These are phyloP conservation scores for Onygenales sp. DNA, from an alignment of 2,329 filamentous ascomycete genomes.

Conservation along the genomic window DNA sequence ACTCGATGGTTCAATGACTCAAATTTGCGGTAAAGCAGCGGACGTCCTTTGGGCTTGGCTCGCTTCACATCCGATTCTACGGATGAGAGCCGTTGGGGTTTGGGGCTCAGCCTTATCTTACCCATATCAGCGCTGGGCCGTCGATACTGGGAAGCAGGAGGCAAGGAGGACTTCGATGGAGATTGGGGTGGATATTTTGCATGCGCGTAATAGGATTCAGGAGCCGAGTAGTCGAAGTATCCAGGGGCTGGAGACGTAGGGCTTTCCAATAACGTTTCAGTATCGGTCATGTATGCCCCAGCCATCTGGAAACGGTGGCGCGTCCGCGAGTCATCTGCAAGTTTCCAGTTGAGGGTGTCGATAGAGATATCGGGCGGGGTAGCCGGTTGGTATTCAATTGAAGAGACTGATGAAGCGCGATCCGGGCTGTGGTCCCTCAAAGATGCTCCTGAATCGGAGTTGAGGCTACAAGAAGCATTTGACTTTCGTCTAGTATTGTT, in stretches of 20 bases:
- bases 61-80: not conserved
- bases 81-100: not conserved
- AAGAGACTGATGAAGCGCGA: constrained; percentile 22
- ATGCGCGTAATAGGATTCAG: constrained; percentile 24
- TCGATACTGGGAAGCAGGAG: not conserved
- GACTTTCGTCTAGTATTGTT: constrained; percentile 11
- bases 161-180: constrained; percentile 34
- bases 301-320: constrained; percentile 9
- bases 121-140: not conserved
- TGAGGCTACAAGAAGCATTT: constrained; percentile 15
- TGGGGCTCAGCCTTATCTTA: not conserved
- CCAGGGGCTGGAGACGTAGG: constrained; percentile 16
- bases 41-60: constrained; percentile 18
- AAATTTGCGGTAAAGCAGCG: constrained; percentile 74
- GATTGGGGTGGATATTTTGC: constrained; percentile 21
- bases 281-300: constrained; percentile 12
- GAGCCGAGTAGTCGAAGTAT: constrained; percentile 22
- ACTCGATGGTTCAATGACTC: constrained; percentile 73
- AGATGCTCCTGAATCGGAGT: constrained; percentile 27
- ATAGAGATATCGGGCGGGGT: constrained; percentile 20
- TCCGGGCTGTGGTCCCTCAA: constrained; percentile 23
- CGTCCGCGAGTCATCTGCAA: constrained; percentile 9
- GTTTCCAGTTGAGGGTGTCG: constrained; percentile 17
- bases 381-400: constrained; percentile 20
- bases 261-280: constrained; percentile 11